Percentiles rank a stretch among this genome's conserved stretches.
These are phyloP conservation scores for Fusarium mundagurra DNA, from an alignment of 2,329 filamentous ascomycete species.

Conservation along the genomic window DNA sequence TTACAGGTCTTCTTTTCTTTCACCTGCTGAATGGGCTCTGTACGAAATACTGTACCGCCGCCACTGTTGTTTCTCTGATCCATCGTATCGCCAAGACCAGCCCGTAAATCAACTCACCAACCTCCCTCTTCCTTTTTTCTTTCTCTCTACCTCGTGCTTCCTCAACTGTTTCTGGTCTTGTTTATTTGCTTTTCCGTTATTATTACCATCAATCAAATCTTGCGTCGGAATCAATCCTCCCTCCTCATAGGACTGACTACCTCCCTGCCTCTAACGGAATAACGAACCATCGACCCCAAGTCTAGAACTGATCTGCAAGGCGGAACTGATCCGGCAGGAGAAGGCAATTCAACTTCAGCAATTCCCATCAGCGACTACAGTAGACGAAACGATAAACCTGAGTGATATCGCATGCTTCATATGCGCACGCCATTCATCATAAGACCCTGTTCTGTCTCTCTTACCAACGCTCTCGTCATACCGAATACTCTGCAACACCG, in stretches of 20 bases:
- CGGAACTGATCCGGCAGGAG: constrained; percentile 8
- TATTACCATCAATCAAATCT: constrained; percentile 21
- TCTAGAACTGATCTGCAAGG: constrained; percentile 31
- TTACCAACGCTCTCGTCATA: constrained; percentile 1
- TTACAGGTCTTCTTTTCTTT: neutral
- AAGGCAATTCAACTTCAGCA: constrained; percentile 20
- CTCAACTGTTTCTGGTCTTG: neutral
- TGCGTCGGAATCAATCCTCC: constrained; percentile 8
- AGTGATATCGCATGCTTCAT: constrained; percentile 7
- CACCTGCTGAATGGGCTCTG: neutral
- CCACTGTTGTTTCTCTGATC: constrained; percentile 18
- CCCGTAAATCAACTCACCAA: constrained; percentile 34
- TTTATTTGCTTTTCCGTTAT: neutral
- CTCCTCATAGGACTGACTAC: neutral
- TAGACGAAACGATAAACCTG: constrained; percentile 24
- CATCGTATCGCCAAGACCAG: constrained; percentile 23
- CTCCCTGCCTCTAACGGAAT: constrained; percentile 15
- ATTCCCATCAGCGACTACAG: constrained; percentile 8
- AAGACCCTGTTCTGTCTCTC: constrained; percentile 2
- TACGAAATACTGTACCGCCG: constrained; percentile 25
- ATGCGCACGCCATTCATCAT: neutral
- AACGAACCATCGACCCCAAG: constrained; percentile 19
- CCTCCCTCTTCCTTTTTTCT: constrained; percentile 9
- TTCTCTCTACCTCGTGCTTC: neutral
- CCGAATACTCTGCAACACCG: constrained; percentile 10